Evolutionary conservation across 1,139 yeast species (phyloP), one percentile per base, ranked within the genome.

Genomic region (Suhomyces bolitotheri): DNA sequence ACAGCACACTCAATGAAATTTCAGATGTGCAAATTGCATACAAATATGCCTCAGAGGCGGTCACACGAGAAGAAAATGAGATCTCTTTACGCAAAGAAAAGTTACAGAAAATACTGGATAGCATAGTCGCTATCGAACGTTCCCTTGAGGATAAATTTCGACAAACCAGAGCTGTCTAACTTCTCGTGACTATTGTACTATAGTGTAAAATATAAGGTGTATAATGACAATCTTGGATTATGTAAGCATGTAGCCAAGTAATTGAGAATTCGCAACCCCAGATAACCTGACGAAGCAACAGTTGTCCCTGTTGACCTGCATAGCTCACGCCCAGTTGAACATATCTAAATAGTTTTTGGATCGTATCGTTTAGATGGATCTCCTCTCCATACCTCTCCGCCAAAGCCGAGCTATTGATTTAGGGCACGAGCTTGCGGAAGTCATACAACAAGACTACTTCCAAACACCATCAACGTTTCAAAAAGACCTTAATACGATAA

Each of bases 391-490:
- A 3, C 88, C 89, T 0, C 63, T 74, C 16, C 60, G 83, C 34
- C 64, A 68, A 38, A 72, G 88, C 1, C 65, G 67, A 24, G 62
- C 64, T 2, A 53, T 76, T 1, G 71, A 73, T 33, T 51, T 84
- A 12, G 71, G 71, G 1, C 50, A 54, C 0, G 67, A 63, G n/a
- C 58, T 87, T 12, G 54, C 68, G 3, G 60, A 64, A 10, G 61
- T 78, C 22, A 84, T 87, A 24, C 67, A 76, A 31, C 54, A 61
- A 16, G 83, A 82, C 38, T 84, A 76, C 48, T 81, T 76, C 54
- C 95, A 86, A 56, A 67, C 85, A 2, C 71, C 87, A 1, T 64
- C 77, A 3, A 64, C 66, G 7, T 84, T 82, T 50, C 67, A 69
- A 15, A 50, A 56, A 3, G 94, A 84, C 51, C 58, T 84, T 20